Evolutionary conservation across 2,329 filamentous ascomycete genomes (phyloP), one percentile per base, ranked within the genome.

Genomic region (Alternaria ethzedia): DNA sequence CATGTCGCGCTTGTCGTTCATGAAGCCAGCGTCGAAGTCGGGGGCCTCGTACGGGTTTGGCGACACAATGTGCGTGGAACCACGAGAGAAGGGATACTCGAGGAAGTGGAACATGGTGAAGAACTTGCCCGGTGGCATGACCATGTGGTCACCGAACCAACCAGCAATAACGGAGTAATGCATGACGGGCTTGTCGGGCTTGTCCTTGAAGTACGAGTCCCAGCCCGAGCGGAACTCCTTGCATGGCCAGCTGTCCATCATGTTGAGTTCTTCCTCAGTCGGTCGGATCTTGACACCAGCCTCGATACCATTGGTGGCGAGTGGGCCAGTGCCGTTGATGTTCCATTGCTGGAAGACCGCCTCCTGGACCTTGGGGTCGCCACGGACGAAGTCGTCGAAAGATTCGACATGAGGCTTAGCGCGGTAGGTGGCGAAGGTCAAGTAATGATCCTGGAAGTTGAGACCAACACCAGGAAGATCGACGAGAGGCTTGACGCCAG

Each of bases 1-100:
- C 91, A 94, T 94, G 74, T 94, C 92, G 23, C 91, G 86, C 80
- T 92, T 90, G 80, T 94, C 91, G 72, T 92, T 94, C 91, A 94
- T 93, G 83, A 94, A 94, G 21, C 91, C 91, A 1, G 90, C 87
- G 76, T 94, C 91, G 71, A 94, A 94, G 81, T 94, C 91, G 0
- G 91, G 91, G 13, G 84, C 82, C 49, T 90, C 91, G 74, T 94
- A 94, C 15, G 90, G 89, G 70, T 92, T 87, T 3, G 91, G 82
- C n/a, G 87, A 90, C 63, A 84, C 86, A 76, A 93, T 92, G 79
- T 93, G 89, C 3, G 87, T 92, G 56, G 80, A 88, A 9, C 91
- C 91, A 70, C 65, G 65, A 7, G 65, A 67, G 57, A 67, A 69
- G 2, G 67, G 69, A 21, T 69, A 71, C 52, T 70, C 68, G 12